Evolutionary conservation across 495 filamentous ascomycete species (phyloP).

Genomic region (Pseudoneurospora amorphoporcata): DNA sequence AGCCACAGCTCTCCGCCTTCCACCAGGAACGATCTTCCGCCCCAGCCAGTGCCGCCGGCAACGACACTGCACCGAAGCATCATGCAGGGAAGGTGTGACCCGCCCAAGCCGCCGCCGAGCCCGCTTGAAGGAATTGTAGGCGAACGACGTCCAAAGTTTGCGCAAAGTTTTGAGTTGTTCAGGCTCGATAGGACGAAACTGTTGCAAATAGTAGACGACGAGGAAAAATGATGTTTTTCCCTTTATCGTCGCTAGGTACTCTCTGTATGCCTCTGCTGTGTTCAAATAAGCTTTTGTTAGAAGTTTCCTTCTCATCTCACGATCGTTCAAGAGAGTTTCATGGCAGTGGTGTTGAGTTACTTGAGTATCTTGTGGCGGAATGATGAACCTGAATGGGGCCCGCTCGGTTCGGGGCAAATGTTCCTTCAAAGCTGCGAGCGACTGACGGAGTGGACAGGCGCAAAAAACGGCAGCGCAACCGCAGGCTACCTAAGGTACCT

Average conservation of each 20-base stretch:
- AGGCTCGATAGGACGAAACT: neutral
- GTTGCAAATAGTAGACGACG: neutral
- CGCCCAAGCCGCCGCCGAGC: neutral
- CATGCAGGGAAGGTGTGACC: neutral
- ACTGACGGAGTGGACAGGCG: neutral
- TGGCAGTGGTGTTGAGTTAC: neutral
- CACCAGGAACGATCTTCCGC: neutral
- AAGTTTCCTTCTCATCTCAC: neutral
- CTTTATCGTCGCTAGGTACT: neutral
- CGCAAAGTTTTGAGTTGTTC: neutral
- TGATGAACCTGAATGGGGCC: neutral
- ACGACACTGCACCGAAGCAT: neutral
- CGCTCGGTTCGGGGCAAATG: neutral
- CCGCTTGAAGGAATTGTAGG: neutral
- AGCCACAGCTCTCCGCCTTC: neutral
- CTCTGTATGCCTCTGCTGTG: neutral
- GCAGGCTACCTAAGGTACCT: neutral
- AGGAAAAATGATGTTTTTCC: no score
- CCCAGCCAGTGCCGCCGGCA: neutral
- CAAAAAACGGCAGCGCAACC: neutral
- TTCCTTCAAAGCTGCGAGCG: neutral
- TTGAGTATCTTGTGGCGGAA: neutral
- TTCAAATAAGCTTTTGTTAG: neutral
- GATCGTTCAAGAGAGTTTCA: neutral
- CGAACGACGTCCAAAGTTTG: neutral